A percentile compares a stretch with the other conserved stretches of the same genome.
These are phyloP conservation scores for Fusarium sp. DNA, from an alignment of 2,329 filamentous ascomycete genomes.

Conservation along the genomic window DNA sequence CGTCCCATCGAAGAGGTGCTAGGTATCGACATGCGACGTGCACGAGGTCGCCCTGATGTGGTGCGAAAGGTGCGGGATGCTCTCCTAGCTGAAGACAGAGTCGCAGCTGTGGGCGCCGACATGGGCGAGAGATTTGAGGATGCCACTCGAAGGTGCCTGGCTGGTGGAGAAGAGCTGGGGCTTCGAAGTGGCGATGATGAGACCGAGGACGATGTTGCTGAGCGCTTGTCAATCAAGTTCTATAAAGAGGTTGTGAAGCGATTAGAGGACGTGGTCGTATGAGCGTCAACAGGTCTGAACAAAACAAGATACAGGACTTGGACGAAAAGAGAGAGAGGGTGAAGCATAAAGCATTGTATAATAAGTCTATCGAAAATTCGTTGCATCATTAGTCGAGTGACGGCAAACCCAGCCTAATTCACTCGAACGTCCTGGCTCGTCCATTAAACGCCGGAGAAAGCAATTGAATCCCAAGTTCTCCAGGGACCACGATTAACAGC, in stretches of 20 bases:
- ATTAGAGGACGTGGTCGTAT: slow-evolving; percentile 53
- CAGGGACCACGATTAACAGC: slow-evolving; percentile 42
- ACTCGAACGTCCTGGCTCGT: slow-evolving; percentile 5
- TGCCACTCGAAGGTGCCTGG: slow-evolving; percentile 53
- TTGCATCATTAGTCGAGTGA: slow-evolving; percentile 18
- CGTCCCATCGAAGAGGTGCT: slow-evolving; percentile 58
- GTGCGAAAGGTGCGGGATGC: slow-evolving; percentile 51
- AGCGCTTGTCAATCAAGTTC: slow-evolving; percentile 54
- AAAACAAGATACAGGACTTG: neutral
- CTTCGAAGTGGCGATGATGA: slow-evolving; percentile 54
- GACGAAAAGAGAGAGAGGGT: neutral
- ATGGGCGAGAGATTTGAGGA: slow-evolving; percentile 57
- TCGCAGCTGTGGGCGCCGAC: slow-evolving; percentile 51
- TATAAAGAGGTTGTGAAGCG: slow-evolving; percentile 60
- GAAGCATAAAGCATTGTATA: neutral
- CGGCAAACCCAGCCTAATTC: slow-evolving; percentile 1
- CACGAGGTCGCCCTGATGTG: slow-evolving; percentile 52
- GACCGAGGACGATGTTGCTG: slow-evolving; percentile 54
- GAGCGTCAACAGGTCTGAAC: neutral
- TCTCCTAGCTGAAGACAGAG: slow-evolving; percentile 46
- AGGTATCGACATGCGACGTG: slow-evolving; percentile 51
- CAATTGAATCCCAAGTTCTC: neutral
- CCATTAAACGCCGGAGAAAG: slow-evolving; percentile 42
- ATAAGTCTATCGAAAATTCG: slow-evolving; percentile 7
- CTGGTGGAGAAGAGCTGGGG: slow-evolving; percentile 52